These are phyloP conservation scores for Pseudogymnoascus pannorum DNA, from an alignment of 2,329 filamentous ascomycete genomes.

Conservation along the genomic window DNA sequence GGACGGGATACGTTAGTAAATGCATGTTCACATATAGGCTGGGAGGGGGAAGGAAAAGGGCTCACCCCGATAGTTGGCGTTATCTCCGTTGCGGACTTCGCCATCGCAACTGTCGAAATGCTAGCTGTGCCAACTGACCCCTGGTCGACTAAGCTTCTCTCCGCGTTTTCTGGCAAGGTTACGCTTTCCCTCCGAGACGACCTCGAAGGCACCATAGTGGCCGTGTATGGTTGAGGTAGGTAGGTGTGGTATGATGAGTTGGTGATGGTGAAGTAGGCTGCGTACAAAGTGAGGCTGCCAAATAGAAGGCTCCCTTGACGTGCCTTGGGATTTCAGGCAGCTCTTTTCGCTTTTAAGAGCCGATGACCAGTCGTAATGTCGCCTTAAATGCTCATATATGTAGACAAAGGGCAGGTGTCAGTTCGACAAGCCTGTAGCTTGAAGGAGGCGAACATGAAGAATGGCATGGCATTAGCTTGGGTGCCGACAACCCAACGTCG, in stretches of 20 bases:
- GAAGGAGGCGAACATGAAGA: conserved; percentile 2
- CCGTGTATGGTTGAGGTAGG: not conserved
- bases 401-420: not conserved
- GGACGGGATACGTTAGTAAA: conserved; percentile 1
- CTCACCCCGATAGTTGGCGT: conserved; percentile 18
- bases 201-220: conserved; percentile 15
- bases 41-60: not conserved
- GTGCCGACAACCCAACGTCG: conserved; percentile 3
- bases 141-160: not conserved
- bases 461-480: conserved; percentile 1
- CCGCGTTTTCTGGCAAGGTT: not conserved
- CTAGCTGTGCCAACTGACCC: not conserved
- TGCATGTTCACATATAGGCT: not conserved
- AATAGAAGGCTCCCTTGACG: not conserved
- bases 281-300: conserved; percentile 4
- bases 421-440: conserved; percentile 4
- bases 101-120: conserved; percentile 10
- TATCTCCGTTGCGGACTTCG: conserved; percentile 8
- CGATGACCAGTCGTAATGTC: not conserved
- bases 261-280: conserved; percentile 1
- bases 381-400: not conserved
- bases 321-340: not conserved
- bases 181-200: conserved; percentile 9
- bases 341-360: not conserved
- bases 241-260: not conserved